Evolutionary conservation across 1,284 basidiomycete species (phyloP).

Genomic region (Tausonia pullulans): DNA sequence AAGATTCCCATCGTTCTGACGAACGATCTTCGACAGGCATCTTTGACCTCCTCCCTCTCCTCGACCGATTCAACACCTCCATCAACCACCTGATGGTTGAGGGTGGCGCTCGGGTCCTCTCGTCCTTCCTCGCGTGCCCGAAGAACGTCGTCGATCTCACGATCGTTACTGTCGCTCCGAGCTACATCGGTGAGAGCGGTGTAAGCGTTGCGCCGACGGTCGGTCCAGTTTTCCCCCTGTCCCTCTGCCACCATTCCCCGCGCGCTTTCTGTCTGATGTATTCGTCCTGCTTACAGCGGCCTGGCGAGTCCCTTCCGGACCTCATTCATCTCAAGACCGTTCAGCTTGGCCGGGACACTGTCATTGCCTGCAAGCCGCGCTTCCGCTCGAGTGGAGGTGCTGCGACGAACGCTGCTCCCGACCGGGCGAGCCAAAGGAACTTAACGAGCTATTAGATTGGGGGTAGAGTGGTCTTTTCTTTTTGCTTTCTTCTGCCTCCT

Average conservation of each 20-base stretch:
- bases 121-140: conserved; percentile 51
- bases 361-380: conserved; percentile 14
- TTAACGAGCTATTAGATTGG: too few relatives aligned
- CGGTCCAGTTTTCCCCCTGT: not conserved
- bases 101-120: conserved; percentile 76
- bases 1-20: conserved; percentile 30
- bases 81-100: conserved; percentile 84
- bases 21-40: conserved; percentile 13
- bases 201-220: conserved; percentile 37
- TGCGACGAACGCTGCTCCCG: too few relatives aligned
- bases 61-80: conserved; percentile 18
- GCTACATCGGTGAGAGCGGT: conserved; percentile 60
- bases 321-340: conserved; percentile 4
- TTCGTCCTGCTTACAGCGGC: not conserved
- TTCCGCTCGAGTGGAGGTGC: too few relatives aligned
- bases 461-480: too few relatives aligned
- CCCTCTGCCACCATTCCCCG: not conserved
- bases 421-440: too few relatives aligned
- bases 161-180: conserved; percentile 72
- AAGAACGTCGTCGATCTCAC: conserved; percentile 50
- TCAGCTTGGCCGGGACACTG: conserved; percentile 12
- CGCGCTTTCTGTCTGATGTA: not conserved
- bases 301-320: conserved; percentile 8
- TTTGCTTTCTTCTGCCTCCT: too few relatives aligned
- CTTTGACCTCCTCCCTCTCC: conserved; percentile 18